phyloP scores from a whole-genome alignment of 2,329 filamentous ascomycete genomes.

The Fusarium caatingaense region DNA sequence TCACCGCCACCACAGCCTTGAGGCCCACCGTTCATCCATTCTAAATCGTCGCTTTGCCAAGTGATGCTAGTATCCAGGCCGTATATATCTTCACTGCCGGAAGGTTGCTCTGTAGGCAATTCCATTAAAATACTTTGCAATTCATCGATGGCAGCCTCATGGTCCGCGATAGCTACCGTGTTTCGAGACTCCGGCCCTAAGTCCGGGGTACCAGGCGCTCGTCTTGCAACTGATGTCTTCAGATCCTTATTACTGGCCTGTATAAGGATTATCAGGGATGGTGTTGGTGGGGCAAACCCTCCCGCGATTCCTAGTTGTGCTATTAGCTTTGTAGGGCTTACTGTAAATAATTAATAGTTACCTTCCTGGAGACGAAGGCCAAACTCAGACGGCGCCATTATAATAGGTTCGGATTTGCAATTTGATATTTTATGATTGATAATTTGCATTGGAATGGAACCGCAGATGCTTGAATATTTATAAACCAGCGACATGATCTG shows the following conservation, averaged over 20 bases:
- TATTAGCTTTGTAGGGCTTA: neutral
- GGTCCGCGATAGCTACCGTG: rapidly evolving
- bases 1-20: neutral
- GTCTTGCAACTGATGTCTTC: neutral
- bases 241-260: no score
- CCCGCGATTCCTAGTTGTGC: neutral
- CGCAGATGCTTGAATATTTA: no score
- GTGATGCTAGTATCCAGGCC: neutral
- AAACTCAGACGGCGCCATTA: neutral
- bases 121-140: rapidly evolving
- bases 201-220: rapidly evolving
- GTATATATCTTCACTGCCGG: neutral
- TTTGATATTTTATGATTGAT: no score
- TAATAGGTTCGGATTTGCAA: no score
- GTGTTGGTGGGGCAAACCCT: neutral
- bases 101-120: neutral
- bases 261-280: no score
- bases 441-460: no score
- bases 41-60: neutral
- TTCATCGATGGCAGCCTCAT: neutral
- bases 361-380: neutral
- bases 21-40: neutral
- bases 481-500: no score
- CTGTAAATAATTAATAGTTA: rapidly evolving
- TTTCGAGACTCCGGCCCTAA: rapidly evolving